A percentile compares a stretch with the other conserved stretches of the same genome.
Conservation (phyloP, 1,284 basidiomycete genomes). For the Rhodotorula sp. region DNA sequence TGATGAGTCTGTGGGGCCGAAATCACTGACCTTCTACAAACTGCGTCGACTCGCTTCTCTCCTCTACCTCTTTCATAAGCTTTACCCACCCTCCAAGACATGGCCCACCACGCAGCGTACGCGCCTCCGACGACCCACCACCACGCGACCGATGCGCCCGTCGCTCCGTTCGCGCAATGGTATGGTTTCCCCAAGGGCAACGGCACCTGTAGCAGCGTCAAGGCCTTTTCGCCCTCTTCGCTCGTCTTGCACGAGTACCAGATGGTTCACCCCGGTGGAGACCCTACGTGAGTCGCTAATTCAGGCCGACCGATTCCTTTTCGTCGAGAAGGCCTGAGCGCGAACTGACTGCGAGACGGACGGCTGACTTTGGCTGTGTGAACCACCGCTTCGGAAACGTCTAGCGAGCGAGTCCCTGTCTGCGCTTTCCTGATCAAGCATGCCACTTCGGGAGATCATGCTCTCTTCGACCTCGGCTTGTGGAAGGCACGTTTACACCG, state of each 20-base stretch:
- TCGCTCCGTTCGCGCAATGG: slow-evolving; percentile 4
- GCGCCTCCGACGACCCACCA: background rate
- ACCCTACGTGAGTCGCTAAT: background rate
- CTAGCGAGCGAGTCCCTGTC: slow-evolving; percentile 12
- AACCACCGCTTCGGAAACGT: background rate
- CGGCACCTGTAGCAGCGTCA: slow-evolving; percentile 8
- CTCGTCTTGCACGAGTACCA: slow-evolving; percentile 6
- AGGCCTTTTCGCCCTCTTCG: slow-evolving; percentile 10
- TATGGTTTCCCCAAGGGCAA: slow-evolving; percentile 7
- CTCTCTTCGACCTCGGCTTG: slow-evolving; percentile 25
- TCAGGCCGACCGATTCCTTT: too few species aligned
- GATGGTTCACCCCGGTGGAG: slow-evolving; percentile 3
- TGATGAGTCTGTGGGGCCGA: too few species aligned
- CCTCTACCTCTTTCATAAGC: too few species aligned
- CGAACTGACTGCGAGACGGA: too few species aligned
- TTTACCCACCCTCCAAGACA: too few species aligned
- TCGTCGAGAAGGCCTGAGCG: too few species aligned
- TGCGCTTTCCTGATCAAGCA: slow-evolving; percentile 18
- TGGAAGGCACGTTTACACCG: background rate
- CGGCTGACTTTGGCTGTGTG: too few species aligned
- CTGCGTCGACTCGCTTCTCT: too few species aligned
- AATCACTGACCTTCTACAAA: too few species aligned
- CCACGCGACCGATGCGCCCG: slow-evolving; percentile 9
- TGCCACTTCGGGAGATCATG: slow-evolving; percentile 2
- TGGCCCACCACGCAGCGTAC: background rate